Conservation (phyloP, 129 eudicot species). For the Oenanthe sinensis region DNA sequence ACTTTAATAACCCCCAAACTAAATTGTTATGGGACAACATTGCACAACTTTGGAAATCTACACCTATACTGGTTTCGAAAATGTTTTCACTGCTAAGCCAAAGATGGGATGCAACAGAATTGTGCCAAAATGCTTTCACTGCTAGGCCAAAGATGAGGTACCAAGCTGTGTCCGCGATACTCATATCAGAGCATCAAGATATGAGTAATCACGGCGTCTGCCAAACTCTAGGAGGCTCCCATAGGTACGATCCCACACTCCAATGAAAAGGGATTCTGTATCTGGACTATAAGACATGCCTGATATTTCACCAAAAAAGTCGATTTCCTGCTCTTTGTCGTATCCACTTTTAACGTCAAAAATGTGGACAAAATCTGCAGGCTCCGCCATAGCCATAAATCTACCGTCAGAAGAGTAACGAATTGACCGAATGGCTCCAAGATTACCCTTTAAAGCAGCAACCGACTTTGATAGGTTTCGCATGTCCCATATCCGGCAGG, state of each 20-base stretch:
- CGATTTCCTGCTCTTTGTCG: conserved; percentile 75
- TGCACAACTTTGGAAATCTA: conserved; percentile 11
- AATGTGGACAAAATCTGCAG: conserved; percentile 91
- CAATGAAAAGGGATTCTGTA: conserved; percentile 69
- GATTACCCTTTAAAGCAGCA: conserved; percentile 50
- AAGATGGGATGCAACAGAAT: background rate
- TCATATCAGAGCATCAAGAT: conserved; percentile 51
- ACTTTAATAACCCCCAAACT: background rate
- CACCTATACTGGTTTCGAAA: conserved; percentile 8
- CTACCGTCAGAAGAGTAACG: conserved; percentile 82
- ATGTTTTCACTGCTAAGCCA: background rate
- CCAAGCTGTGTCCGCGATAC: background rate
- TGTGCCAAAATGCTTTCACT: background rate
- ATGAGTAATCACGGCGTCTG: conserved; percentile 43
- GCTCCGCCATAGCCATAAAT: conserved; percentile 86
- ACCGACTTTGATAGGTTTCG: conserved; percentile 58
- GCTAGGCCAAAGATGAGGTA: background rate
- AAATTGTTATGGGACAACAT: background rate
- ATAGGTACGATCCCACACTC: conserved; percentile 84
- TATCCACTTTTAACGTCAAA: conserved; percentile 72
- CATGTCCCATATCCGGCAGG: conserved; percentile 75
- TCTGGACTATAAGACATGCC: conserved; percentile 85
- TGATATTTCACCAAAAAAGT: conserved; percentile 89
- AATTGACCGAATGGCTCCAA: conserved; percentile 79
- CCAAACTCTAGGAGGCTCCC: conserved; percentile 83